Evolutionary conservation across 345 rosid species (phyloP), one percentile per base, ranked within the genome.

Genomic region (Conringia planisiliqua): DNA sequence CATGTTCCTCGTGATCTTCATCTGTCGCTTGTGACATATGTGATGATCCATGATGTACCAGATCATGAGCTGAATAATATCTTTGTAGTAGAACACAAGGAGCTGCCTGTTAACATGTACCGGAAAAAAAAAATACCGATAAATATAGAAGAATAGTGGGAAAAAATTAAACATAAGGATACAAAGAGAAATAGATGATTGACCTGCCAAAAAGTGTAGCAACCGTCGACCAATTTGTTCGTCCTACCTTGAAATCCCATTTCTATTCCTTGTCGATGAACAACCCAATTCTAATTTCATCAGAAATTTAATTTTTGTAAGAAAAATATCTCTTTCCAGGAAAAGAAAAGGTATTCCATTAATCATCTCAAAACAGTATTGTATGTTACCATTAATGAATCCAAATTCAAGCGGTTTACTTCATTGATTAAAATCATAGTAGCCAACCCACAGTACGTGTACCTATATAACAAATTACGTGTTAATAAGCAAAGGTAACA

Each of bases 181-280:
- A 27, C 33, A 11, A 63, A 32, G 4, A 77, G 27, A 69, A 39
- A 58, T 11, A 24, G 43, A 47, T 51, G 57, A 55, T 44, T 80
- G 58, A 95, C 99, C 99, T 92, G 99, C 99, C 99, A 95, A 79
- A 92, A 95, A 39, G 97, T 92, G 86, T 95, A 95, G 71, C 99
- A 92, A 73, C 99, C 97, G 75, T 95, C 99, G 57, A 95, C 97
- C 75, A 95, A 82, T 77, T 95, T 95, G 82, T 95, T 95, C n/a
- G 88, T 83, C 88, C 97, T 85, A 71, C 99, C 99, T 82, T 95
- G 99, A 82, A 95, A 92, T 75, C 99, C 99, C 75, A 89, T 81
- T 80, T 95, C 99, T 46, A 88, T 81, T 75, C 99, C 99, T 88
- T 95, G 99, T 77, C 97, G 89, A 79, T 83, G 86, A 35, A 80